Conservation (phyloP, 2,329 filamentous ascomycete species). For the Aspergillus transmontanensis region DNA sequence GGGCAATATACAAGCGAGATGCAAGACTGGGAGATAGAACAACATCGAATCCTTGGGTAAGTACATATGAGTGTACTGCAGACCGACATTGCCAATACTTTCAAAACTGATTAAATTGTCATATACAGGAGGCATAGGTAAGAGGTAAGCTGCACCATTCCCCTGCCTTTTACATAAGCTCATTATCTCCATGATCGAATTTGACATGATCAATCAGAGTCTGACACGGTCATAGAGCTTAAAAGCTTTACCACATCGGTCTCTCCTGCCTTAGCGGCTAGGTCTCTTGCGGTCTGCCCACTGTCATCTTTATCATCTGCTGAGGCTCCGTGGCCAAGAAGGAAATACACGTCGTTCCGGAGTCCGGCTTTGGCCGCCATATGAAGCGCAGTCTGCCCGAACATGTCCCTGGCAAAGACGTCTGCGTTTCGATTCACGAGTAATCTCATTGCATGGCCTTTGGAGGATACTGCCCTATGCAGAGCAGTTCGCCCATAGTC, state of each 20-base stretch:
- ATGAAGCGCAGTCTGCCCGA: constrained; percentile 27
- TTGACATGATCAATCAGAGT: neutral
- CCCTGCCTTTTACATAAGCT: neutral
- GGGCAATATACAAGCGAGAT: no score
- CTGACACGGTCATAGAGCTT: constrained; percentile 9
- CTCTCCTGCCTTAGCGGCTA: constrained; percentile 19
- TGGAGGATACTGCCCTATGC: constrained; percentile 23
- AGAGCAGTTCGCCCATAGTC: constrained; percentile 24
- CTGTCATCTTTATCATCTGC: constrained; percentile 22
- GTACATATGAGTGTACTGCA: no score
- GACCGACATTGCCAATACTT: no score
- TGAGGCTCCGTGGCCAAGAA: constrained; percentile 23
- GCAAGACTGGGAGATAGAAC: no score
- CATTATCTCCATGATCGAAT: neutral
- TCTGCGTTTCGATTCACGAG: constrained; percentile 23
- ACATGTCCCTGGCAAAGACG: constrained; percentile 24
- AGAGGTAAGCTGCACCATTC: neutral
- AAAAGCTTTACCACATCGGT: constrained; percentile 13
- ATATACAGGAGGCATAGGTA: neutral
- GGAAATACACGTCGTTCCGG: constrained; percentile 24
- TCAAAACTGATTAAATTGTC: neutral
- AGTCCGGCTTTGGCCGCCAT: constrained; percentile 25
- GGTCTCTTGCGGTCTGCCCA: constrained; percentile 22
- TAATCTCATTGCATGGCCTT: constrained; percentile 25
- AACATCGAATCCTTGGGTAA: no score